phyloP scores from a whole-genome alignment of 192 early-diverging fungal species.

The Coemansia biformis region DNA sequence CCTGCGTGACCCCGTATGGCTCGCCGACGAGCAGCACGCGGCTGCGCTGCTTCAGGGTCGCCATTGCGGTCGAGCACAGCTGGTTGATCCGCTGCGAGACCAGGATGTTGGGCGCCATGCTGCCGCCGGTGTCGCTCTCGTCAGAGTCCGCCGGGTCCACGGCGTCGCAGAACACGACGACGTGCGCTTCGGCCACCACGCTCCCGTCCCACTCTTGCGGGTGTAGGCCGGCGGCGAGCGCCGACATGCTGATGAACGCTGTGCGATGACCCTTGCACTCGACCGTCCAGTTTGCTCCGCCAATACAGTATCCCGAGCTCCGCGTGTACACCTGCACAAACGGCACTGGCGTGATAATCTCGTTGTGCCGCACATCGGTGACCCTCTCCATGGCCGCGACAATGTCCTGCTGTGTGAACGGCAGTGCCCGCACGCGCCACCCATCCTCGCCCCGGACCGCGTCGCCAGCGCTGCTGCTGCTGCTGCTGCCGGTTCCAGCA shows the following conservation, averaged over 20 bases:
- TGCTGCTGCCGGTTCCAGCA: neutral
- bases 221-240: slow-evolving; percentile 35
- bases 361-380: slow-evolving; percentile 43
- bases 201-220: slow-evolving; percentile 50
- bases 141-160: slow-evolving; percentile 21
- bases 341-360: slow-evolving; percentile 45
- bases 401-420: slow-evolving; percentile 44
- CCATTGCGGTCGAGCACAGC: slow-evolving; percentile 41
- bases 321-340: slow-evolving; percentile 55
- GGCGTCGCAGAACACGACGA: slow-evolving; percentile 44
- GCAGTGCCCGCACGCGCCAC: slow-evolving; percentile 5
- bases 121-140: slow-evolving; percentile 5
- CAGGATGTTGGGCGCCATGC: slow-evolving; percentile 15
- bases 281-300: slow-evolving; percentile 68
- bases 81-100: slow-evolving; percentile 28
- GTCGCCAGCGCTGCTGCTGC: neutral
- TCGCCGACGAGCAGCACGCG: slow-evolving; percentile 67
- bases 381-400: slow-evolving; percentile 47
- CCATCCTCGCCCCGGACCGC: too few species aligned
- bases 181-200: slow-evolving; percentile 34
- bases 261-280: slow-evolving; percentile 55
- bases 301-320: slow-evolving; percentile 71
- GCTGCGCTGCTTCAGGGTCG: slow-evolving; percentile 51
- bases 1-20: slow-evolving; percentile 68
- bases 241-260: slow-evolving; percentile 46